These are phyloP conservation scores for Geosmithia putterillii DNA, from an alignment of 2,329 filamentous ascomycete species.

Conservation along the genomic window DNA sequence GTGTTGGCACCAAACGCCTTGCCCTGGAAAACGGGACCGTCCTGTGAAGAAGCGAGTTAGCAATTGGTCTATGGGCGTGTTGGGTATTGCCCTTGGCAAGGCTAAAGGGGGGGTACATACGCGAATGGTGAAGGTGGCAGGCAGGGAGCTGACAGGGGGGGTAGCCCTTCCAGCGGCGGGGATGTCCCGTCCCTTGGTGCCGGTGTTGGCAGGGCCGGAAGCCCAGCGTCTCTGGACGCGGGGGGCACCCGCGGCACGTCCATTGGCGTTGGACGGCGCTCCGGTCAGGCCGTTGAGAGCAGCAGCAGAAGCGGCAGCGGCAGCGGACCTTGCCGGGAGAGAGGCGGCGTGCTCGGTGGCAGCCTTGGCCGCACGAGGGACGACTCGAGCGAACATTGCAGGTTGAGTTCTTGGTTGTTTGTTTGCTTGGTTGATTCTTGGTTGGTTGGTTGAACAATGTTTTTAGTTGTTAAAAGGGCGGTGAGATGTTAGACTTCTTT, in stretches of 20 bases:
- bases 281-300: slow-evolving; percentile 1
- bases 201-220: slow-evolving; percentile 36
- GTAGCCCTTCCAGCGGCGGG: slow-evolving; percentile 48
- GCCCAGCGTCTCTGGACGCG: neutral
- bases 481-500: neutral
- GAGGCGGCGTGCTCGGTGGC: neutral
- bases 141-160: slow-evolving; percentile 42
- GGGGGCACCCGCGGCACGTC: neutral
- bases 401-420: no score
- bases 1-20: slow-evolving; percentile 93
- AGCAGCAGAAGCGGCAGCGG: neutral
- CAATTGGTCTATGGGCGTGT: neutral
- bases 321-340: neutral
- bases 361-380: neutral
- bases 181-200: slow-evolving; percentile 58
- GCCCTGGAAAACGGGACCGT: slow-evolving; percentile 91
- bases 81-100: no score
- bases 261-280: neutral
- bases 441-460: no score
- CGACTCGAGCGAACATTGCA: neutral
- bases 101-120: slow-evolving; percentile 31
- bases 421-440: neutral
- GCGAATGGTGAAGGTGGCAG: slow-evolving; percentile 87
- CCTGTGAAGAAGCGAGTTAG: slow-evolving; percentile 31
- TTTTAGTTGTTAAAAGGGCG: neutral